These are phyloP conservation scores for Cryphonectria carpinicola DNA, from an alignment of 2,329 filamentous ascomycete genomes.

Conservation along the genomic window DNA sequence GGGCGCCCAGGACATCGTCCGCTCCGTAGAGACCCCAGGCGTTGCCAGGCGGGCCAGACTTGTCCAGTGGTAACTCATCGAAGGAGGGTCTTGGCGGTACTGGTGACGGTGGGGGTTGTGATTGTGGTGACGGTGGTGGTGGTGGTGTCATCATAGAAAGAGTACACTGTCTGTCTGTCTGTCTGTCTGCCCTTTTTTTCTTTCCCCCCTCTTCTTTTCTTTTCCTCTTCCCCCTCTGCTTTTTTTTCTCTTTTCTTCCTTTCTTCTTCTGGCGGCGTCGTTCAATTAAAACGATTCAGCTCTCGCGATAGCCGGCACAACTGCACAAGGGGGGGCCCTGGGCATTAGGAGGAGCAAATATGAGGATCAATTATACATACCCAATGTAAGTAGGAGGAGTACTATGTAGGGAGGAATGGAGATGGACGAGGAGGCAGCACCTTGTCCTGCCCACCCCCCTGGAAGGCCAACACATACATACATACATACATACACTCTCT, in stretches of 20 bases:
- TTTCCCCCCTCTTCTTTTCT: not conserved
- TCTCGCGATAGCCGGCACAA: not conserved
- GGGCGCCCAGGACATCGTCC: slow-evolving; percentile 26
- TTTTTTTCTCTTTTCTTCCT: not conserved
- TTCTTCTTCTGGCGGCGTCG: not conserved
- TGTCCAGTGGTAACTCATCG: slow-evolving; percentile 13
- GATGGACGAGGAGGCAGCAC: not conserved
- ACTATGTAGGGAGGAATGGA: not conserved
- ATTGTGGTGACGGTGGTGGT: not conserved
- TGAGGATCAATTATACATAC: not conserved
- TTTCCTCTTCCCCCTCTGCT: not conserved
- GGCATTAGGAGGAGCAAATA: not conserved
- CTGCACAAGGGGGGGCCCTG: not conserved
- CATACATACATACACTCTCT: not conserved
- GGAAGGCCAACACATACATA: not conserved
- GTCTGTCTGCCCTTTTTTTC: not conserved
- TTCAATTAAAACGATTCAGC: not conserved
- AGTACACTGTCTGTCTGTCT: not conserved
- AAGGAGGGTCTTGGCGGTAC: not conserved
- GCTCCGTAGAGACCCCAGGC: slow-evolving; percentile 22
- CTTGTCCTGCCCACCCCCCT: not conserved
- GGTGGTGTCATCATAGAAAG: not conserved
- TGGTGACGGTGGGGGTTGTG: too few species aligned
- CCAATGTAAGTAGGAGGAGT: not conserved
- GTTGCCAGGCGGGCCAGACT: slow-evolving; percentile 5